Conservation (phyloP, 371 early-diverging fungal species). For the Rhizomucor pusillus region DNA sequence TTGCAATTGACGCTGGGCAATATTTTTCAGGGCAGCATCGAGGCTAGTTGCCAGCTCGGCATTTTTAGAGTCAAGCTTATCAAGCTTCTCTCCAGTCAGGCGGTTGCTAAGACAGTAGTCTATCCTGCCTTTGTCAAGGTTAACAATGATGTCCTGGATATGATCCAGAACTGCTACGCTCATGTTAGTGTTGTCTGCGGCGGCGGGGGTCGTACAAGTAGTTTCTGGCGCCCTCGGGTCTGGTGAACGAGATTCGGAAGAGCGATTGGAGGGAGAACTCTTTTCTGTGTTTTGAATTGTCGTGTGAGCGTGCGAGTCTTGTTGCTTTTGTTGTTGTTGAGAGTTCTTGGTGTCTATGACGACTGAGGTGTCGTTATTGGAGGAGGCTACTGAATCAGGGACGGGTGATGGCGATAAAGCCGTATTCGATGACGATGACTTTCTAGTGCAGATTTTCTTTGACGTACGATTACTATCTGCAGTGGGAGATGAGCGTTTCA, state of each 20-base stretch:
- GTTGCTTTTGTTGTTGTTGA: background rate
- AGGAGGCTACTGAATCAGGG: no score
- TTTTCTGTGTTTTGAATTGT: background rate
- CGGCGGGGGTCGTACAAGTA: background rate
- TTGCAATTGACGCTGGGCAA: slow-evolving; percentile 37
- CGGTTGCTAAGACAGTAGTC: slow-evolving; percentile 21
- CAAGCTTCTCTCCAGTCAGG: slow-evolving; percentile 3
- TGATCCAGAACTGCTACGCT: slow-evolving; percentile 17
- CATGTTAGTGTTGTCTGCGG: slow-evolving; percentile 6
- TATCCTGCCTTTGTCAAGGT: slow-evolving; percentile 28
- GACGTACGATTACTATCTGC: slow-evolving; percentile 21
- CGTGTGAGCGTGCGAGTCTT: slow-evolving; percentile 1
- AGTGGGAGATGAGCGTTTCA: slow-evolving; percentile 38
- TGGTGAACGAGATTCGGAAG: slow-evolving; percentile 13
- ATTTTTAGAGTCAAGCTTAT: slow-evolving; percentile 11
- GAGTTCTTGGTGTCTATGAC: no score
- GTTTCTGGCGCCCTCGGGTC: background rate
- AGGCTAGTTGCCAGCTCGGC: slow-evolving; percentile 19
- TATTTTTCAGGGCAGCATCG: slow-evolving; percentile 30
- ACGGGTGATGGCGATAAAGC: slow-evolving; percentile 2
- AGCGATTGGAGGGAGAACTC: slow-evolving; percentile 1
- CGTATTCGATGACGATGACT: slow-evolving; percentile 9
- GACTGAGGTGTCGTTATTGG: no score
- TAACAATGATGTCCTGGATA: slow-evolving; percentile 24
- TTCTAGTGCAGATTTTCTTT: slow-evolving; percentile 25